A percentile compares a stretch with the other conserved stretches of the same genome.
Conservation (phyloP, 2,329 filamentous ascomycete species). For the Penicillium polonicum region DNA sequence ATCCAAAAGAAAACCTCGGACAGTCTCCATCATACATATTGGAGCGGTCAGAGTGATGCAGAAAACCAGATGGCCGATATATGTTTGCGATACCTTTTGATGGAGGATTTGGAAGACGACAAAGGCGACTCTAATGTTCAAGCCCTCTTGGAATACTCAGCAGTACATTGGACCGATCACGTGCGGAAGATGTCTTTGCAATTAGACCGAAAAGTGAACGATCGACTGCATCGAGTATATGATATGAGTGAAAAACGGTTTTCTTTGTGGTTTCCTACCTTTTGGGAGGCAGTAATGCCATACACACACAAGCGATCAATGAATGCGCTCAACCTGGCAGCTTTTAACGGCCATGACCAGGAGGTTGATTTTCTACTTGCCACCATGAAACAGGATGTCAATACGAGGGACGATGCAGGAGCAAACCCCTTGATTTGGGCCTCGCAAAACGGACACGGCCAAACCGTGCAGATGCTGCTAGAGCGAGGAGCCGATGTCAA, state of each 20-base stretch:
- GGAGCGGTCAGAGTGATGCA: not conserved
- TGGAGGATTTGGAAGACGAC: too few species aligned
- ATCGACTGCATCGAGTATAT: constrained; percentile 5
- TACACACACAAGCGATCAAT: not conserved
- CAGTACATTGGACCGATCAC: constrained; percentile 11
- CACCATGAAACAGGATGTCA: not conserved
- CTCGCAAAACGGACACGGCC: not conserved
- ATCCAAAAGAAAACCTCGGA: not conserved
- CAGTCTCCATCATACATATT: not conserved
- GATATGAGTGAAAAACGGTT: not conserved
- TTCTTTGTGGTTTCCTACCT: constrained; percentile 3
- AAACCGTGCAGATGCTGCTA: not conserved
- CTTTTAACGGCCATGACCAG: constrained; percentile 8
- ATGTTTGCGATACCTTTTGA: constrained; percentile 10
- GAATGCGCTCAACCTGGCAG: not conserved
- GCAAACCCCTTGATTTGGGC: not conserved
- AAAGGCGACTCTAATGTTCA: too few species aligned
- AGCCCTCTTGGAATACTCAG: constrained; percentile 4
- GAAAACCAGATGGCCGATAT: constrained; percentile 10
- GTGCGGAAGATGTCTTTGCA: not conserved
- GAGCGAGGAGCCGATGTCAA: too few species aligned
- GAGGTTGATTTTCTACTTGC: not conserved
- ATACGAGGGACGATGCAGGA: not conserved
- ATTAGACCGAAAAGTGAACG: not conserved
- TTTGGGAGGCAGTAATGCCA: not conserved